Evolutionary conservation across 768 basidiomycete species (phyloP).

Genomic region (Tremella fuciformis): DNA sequence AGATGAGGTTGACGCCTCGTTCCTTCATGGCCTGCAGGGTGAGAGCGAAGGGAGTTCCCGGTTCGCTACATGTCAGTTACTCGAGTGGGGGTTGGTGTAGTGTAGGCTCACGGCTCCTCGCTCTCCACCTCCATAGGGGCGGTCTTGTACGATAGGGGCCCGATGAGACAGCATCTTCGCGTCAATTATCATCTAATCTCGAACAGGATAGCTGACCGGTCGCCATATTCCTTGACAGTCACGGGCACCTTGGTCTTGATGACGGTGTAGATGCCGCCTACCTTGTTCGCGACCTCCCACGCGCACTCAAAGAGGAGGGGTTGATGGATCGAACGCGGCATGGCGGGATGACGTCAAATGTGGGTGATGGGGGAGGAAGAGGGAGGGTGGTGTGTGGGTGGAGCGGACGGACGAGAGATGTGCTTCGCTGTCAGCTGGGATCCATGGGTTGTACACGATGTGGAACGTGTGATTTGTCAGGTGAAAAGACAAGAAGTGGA

Average conservation of each 20-base stretch:
- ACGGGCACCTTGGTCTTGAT: constrained; percentile 99
- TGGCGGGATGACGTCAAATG: constrained; percentile 5
- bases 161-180: constrained; percentile 84
- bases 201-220: constrained; percentile 29
- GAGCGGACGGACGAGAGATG: too few relatives aligned
- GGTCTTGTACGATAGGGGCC: constrained; percentile 96
- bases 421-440: too few relatives aligned
- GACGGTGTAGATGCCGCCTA: constrained; percentile 98
- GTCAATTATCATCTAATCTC: neutral
- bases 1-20: constrained; percentile 88
- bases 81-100: neutral
- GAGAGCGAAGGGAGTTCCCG: constrained; percentile 61
- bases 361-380: too few relatives aligned
- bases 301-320: constrained; percentile 89
- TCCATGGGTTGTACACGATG: too few relatives aligned
- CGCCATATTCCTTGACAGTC: constrained; percentile 85
- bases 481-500: too few relatives aligned
- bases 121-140: constrained; percentile 99
- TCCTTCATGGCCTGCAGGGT: constrained; percentile 78
- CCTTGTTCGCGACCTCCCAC: constrained; percentile 99
- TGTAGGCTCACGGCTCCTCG: constrained; percentile 64
- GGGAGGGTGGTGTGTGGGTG: too few relatives aligned
- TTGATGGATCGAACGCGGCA: constrained; percentile 55
- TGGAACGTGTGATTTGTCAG: too few relatives aligned
- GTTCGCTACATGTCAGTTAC: constrained; percentile 57